These are phyloP conservation scores for Ustilago tritici DNA, from an alignment of 1,284 basidiomycete species.

Conservation along the genomic window DNA sequence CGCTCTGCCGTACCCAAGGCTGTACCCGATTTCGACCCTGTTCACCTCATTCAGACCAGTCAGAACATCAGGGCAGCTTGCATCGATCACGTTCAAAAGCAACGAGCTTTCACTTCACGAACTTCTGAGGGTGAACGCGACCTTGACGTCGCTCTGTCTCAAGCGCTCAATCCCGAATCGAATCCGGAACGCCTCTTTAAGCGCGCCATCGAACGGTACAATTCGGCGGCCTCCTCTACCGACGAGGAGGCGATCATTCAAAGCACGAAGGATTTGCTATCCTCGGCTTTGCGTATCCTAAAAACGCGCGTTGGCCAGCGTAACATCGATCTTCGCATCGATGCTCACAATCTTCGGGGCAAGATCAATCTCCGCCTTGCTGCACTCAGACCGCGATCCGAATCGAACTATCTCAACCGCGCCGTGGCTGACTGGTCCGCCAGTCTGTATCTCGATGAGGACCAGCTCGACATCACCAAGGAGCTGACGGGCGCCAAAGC, in stretches of 20 bases:
- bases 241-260: conserved; percentile 5
- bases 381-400: conserved; percentile 9
- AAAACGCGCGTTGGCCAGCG: conserved; percentile 29
- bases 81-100: conserved; percentile 15
- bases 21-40: conserved; percentile 20
- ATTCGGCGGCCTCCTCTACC: neutral
- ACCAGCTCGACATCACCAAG: conserved; percentile 18
- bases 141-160: conserved; percentile 16
- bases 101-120: neutral
- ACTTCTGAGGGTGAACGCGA: conserved; percentile 5
- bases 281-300: conserved; percentile 34
- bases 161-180: conserved; percentile 38
- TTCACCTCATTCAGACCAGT: conserved; percentile 22
- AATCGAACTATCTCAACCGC: conserved; percentile 26
- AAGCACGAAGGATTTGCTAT: conserved; percentile 29
- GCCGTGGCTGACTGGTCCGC: conserved; percentile 35
- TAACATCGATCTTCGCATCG: conserved; percentile 28
- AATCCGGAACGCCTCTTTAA: conserved; percentile 19
- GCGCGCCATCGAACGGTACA: conserved; percentile 10
- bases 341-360: conserved; percentile 34
- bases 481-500: conserved; percentile 10
- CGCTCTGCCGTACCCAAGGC: neutral
- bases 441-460: conserved; percentile 24
- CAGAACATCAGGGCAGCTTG: conserved; percentile 24
- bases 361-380: conserved; percentile 34